Evolutionary conservation across 208 protist genomes (phyloP), one percentile per base, ranked within the genome.

Genomic region (Crithidia fasciculata): DNA sequence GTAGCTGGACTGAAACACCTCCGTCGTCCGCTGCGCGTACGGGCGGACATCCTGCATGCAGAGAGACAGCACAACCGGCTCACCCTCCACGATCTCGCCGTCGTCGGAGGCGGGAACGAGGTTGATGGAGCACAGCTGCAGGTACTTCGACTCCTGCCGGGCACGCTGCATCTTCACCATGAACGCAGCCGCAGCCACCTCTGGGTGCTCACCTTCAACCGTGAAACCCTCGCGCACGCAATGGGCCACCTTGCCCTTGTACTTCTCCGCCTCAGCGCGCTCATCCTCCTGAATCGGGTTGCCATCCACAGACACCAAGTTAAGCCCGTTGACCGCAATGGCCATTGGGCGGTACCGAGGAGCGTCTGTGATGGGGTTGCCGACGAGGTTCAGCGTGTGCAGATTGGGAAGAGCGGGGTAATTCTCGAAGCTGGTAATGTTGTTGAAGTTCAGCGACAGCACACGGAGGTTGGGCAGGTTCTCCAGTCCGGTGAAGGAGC

Each of bases 361-460:
- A 37, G 89, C 82, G 40, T 94, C 90, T 36, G 89, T 90, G 63
- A 98, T 81, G 7, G 94, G 94, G 82, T 98, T 98, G 39, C 92
- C 92, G 36, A 96, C 88, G 41, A 98, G 84, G 80, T 98, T 97
- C 41, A 98, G 83, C 19, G 91, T 95, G 82, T 98, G 92, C 47
- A 98, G 72, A 59, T 85, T 89, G 18, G 94, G 94, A 49, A 98
- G 83, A 45, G 80, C 81, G 8, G 90, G 90, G 76, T 92, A 98
- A 61, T 84, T 69, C 61, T 96, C 83, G 58, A 98, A 98, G 70
- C 81, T 91, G 13, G 89, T 80, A 78, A 98, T 97, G 72, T 88
- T 94, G 80, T 98, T 96, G 83, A 97, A 97, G 84, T 96, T 98
- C 52, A 98, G 84, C 47, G 92, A 97, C 59, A 98, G 90, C 59